Evolutionary conservation across 2,329 filamentous ascomycete genomes (phyloP).

Genomic region (Colletotrichum sp.): DNA sequence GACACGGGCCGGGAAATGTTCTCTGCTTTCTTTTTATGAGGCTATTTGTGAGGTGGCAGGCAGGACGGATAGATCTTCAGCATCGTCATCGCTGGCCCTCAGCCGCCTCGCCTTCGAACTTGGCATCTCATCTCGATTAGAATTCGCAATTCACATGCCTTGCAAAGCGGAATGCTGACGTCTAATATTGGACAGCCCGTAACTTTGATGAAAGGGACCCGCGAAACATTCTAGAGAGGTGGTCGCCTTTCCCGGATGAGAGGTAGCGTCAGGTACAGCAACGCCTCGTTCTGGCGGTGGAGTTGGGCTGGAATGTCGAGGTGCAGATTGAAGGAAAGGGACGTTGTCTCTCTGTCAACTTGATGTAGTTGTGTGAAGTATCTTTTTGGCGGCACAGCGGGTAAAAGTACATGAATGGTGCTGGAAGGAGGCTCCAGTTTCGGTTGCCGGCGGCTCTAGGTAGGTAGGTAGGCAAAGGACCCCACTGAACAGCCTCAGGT

Average conservation of each 20-base stretch:
- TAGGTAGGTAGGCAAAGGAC: background rate
- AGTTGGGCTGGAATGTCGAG: background rate
- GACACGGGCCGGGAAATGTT: background rate
- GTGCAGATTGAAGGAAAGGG: background rate
- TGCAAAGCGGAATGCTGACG: background rate
- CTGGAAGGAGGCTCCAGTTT: background rate
- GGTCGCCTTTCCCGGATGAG: background rate
- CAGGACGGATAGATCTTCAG: background rate
- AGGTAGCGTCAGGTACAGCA: slow-evolving; percentile 16
- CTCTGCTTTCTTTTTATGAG: background rate
- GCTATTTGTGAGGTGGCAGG: background rate
- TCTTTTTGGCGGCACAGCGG: background rate
- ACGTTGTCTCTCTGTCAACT: background rate
- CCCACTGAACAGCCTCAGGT: background rate
- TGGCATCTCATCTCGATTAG: background rate
- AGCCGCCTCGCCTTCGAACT: background rate
- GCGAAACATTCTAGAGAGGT: background rate
- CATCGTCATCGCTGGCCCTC: background rate
- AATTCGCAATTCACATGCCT: background rate
- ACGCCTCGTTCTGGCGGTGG: background rate
- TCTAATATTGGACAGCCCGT: background rate
- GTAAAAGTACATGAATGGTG: background rate
- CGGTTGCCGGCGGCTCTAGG: background rate
- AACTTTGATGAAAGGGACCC: background rate
- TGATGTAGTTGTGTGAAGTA: background rate